These are phyloP conservation scores for Ogataea populi-albae DNA, from an alignment of 805 yeast genomes.

Conservation along the genomic window DNA sequence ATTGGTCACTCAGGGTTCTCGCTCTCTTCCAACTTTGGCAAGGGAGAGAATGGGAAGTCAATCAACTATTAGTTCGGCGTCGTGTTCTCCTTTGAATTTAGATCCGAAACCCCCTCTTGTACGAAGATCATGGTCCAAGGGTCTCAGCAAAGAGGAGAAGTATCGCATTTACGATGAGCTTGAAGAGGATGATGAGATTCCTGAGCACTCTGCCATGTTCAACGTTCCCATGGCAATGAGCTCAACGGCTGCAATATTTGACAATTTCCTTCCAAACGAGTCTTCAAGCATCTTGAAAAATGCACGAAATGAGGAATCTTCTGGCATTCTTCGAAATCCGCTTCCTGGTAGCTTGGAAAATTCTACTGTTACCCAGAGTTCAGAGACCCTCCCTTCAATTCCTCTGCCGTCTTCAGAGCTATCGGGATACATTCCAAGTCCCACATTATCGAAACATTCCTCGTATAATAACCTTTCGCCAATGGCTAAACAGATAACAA, in stretches of 20 bases:
- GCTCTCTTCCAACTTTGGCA: slow-evolving; percentile 17
- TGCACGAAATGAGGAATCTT: slow-evolving; percentile 23
- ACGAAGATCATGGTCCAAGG: slow-evolving; percentile 10
- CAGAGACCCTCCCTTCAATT: not conserved
- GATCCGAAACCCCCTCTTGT: slow-evolving; percentile 5
- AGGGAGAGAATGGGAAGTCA: slow-evolving; percentile 10
- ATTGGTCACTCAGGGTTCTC: slow-evolving; percentile 12
- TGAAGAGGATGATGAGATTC: slow-evolving; percentile 36
- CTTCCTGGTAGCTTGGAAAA: slow-evolving; percentile 39
- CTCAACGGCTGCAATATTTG: slow-evolving; percentile 31
- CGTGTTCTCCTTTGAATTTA: slow-evolving; percentile 9
- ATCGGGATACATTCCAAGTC: slow-evolving; percentile 15
- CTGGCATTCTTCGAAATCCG: slow-evolving; percentile 46
- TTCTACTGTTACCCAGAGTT: slow-evolving; percentile 3
- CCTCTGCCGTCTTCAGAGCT: not conserved
- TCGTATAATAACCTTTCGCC: slow-evolving; percentile 33
- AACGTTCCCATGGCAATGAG: slow-evolving; percentile 50
- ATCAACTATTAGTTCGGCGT: slow-evolving; percentile 7
- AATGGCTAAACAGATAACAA: slow-evolving; percentile 38
- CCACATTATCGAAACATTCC: slow-evolving; percentile 25
- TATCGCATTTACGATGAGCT: slow-evolving; percentile 31
- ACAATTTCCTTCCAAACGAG: slow-evolving; percentile 13
- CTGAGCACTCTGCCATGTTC: slow-evolving; percentile 43
- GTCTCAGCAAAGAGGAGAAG: slow-evolving; percentile 26
- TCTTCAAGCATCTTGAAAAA: slow-evolving; percentile 24